These are phyloP conservation scores for Nothopassalora personata DNA, from an alignment of 2,329 filamentous ascomycete species.

Conservation along the genomic window DNA sequence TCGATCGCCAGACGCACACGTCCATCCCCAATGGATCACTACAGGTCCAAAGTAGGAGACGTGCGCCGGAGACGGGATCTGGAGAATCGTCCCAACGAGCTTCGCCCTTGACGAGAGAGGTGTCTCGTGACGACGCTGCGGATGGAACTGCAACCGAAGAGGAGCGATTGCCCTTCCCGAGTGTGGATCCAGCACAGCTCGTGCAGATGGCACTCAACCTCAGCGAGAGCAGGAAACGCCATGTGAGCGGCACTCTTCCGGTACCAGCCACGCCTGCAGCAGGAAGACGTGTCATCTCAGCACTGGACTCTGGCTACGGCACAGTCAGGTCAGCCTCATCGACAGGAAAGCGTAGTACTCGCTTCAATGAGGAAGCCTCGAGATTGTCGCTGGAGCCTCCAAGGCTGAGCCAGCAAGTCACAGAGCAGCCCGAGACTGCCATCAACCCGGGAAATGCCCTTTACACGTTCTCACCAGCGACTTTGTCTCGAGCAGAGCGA, in stretches of 20 bases:
- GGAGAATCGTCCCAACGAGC: conserved; percentile 25
- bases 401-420: conserved; percentile 8
- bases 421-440: conserved; percentile 4
- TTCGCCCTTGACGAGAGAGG: conserved; percentile 27
- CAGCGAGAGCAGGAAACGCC: conserved; percentile 68
- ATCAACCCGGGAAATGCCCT: conserved; percentile 40
- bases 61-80: conserved; percentile 14
- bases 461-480: conserved; percentile 71
- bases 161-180: conserved; percentile 35
- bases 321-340: conserved; percentile 52
- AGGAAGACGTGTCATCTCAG: conserved; percentile 44
- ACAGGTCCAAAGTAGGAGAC: conserved; percentile 17
- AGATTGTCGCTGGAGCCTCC: conserved; percentile 6
- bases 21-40: conserved; percentile 14
- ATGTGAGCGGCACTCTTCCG: conserved; percentile 55
- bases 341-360: conserved; percentile 6
- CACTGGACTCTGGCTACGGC: conserved; percentile 28
- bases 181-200: conserved; percentile 80
- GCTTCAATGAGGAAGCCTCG: conserved; percentile 7
- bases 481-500: conserved; percentile 74
- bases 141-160: conserved; percentile 6
- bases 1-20: conserved; percentile 18
- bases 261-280: conserved; percentile 47
- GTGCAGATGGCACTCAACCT: conserved; percentile 87
- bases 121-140: conserved; percentile 13